Base-by-base conservation (phyloP, 768 basidiomycete genomes). In the Mycena latifolia region DNA sequence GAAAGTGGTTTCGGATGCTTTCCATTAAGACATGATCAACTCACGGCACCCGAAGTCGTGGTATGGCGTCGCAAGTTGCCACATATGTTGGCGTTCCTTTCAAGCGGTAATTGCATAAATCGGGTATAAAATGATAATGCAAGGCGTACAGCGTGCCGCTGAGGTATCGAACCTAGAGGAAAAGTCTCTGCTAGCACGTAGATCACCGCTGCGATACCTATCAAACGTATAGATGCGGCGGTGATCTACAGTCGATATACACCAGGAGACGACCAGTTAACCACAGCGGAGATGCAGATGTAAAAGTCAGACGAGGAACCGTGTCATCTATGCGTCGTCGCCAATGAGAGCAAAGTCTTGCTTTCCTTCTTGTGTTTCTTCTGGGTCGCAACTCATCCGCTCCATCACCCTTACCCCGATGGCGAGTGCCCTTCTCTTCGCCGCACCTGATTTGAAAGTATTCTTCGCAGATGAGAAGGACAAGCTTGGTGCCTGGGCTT, bases 361-460 rank as follows among this genome's bases (percentile, higher is more conserved):
- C 75, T 82, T 47, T 75, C 72, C 71, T 84, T 84, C 78, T 89
- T 92, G 5, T 79, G 55, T 70, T 89, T 91, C 82, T 88, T 87
- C 74, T 85, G 1, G 72, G 75, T 67, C 72, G 72, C 14, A 75
- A 47, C 20, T 58, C 50, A 65, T 60, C 72, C 53, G 75, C 31
- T 53, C 48, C 71, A 7, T 63, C 63, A 28, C 39, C 39, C 31
- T 76, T 76, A 46, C 76, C 70, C 20, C 76, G 52, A 78, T 78
- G 9, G 75, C 74, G 46, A 80, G 63, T 27, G 77, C 79, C 69
- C 84, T 84, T 39, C 84, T 78, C 69, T 85, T 86, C 55, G 74
- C 77, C 1, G 74, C 60, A 17, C 79, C 71, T 28, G 73, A 55
- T 45, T 74, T 78, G 35, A 65, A 41, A 33, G 69, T 70, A 31